These are phyloP conservation scores for Chamaenerion angustifolium DNA, from an alignment of 345 rosid species.

Conservation along the genomic window DNA sequence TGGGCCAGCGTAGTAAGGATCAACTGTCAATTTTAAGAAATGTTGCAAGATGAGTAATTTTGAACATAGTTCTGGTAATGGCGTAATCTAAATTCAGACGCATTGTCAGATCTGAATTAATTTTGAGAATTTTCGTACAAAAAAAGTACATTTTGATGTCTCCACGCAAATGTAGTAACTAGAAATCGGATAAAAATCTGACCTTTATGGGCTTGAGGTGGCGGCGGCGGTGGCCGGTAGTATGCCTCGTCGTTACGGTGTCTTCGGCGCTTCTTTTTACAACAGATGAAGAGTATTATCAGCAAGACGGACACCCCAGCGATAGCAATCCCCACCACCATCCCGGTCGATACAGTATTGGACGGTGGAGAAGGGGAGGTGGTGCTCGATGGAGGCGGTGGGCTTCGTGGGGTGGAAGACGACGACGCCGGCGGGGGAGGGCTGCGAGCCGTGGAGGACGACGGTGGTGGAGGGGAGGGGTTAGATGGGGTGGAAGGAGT, in stretches of 20 bases:
- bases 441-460: constrained; percentile 12
- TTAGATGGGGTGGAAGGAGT: not conserved
- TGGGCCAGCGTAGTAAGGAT: constrained; percentile 35
- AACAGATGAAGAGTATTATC: constrained; percentile 33
- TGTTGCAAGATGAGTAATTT: not conserved
- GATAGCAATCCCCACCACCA: constrained; percentile 53
- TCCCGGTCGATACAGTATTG: constrained; percentile 30
- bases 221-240: constrained; percentile 36
- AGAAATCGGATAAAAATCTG: constrained; percentile 3
- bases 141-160: too few species aligned
- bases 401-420: constrained; percentile 14
- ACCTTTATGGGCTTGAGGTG: constrained; percentile 44
- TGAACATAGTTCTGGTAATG: too few species aligned
- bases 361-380: constrained; percentile 20
- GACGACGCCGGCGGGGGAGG: constrained; percentile 35
- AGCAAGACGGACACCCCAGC: constrained; percentile 40
- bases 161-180: not conserved
- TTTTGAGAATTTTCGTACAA: too few species aligned
- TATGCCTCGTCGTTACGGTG: constrained; percentile 24
- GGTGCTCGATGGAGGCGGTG: constrained; percentile 23
- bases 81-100: not conserved
- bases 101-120: not conserved
- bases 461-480: constrained; percentile 6
- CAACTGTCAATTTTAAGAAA: constrained; percentile 24
- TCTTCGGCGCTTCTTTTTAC: constrained; percentile 40